Conservation (phyloP, 306 rosid species). For the Citrullus colocynthis region DNA sequence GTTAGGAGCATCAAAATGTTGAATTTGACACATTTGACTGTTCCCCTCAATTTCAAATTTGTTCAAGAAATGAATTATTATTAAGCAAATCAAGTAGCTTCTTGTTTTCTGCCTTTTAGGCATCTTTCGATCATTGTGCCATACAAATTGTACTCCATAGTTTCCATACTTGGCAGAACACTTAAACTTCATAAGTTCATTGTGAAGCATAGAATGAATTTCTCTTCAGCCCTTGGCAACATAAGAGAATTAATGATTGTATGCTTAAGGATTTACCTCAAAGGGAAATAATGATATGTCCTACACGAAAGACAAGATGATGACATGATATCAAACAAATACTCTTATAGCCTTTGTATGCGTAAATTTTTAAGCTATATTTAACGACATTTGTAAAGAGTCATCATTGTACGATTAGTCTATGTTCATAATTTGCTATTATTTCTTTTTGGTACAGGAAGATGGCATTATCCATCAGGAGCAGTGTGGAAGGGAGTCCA, state of each 20-base stretch:
- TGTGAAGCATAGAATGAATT: background rate
- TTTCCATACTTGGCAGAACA: background rate
- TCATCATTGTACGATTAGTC: no score
- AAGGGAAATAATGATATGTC: background rate
- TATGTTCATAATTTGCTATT: background rate
- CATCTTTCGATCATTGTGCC: background rate
- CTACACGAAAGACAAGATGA: background rate
- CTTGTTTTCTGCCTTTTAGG: background rate
- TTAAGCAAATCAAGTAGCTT: background rate
- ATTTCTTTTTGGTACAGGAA: slow-evolving; percentile 31
- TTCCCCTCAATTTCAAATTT: background rate
- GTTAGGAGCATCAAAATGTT: background rate
- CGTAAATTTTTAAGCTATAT: background rate
- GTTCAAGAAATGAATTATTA: background rate
- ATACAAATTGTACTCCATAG: background rate
- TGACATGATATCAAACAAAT: background rate
- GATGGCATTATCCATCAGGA: slow-evolving; percentile 41
- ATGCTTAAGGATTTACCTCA: background rate
- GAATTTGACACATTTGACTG: background rate
- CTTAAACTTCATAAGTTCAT: background rate
- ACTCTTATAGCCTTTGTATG: background rate
- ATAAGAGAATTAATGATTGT: background rate
- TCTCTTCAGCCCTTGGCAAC: background rate
- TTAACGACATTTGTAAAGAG: background rate
- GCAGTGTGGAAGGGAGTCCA: slow-evolving; percentile 41